A percentile compares a stretch with the other conserved stretches of the same genome.
These are phyloP conservation scores for Chaetomium cochliodes DNA, from an alignment of 495 filamentous ascomycete genomes.

Conservation along the genomic window DNA sequence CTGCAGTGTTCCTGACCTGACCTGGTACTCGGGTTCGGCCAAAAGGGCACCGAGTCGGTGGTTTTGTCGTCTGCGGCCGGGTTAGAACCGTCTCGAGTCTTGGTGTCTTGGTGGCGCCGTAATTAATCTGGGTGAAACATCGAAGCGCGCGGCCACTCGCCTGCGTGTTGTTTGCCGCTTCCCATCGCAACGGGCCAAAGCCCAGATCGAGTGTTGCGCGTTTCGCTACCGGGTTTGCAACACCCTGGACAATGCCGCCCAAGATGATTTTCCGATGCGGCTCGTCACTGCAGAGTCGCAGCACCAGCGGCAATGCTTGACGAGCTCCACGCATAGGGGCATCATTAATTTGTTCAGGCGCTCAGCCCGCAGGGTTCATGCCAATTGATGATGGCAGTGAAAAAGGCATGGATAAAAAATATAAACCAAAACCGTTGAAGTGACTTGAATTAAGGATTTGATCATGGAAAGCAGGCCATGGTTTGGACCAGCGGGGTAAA, in stretches of 20 bases:
- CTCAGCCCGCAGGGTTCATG: no score
- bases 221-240: slow-evolving; percentile 5
- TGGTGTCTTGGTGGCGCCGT: neutral
- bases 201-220: neutral
- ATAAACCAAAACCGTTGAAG: no score
- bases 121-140: slow-evolving; percentile 5
- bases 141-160: slow-evolving; percentile 4
- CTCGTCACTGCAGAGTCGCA: neutral
- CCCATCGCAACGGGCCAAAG: neutral
- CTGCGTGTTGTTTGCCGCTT: neutral
- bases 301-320: slow-evolving; percentile 1
- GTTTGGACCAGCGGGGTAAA: no score
- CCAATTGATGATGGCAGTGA: no score
- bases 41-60: neutral
- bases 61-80: neutral
- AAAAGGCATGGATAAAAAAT: no score
- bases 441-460: no score
- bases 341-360: neutral
- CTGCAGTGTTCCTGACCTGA: neutral
- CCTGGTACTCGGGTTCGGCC: slow-evolving; percentile 4
- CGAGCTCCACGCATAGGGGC: neutral
- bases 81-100: neutral
- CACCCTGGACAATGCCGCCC: slow-evolving; percentile 1
- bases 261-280: neutral
- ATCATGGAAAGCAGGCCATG: no score